A percentile compares a stretch with the other conserved stretches of the same genome.
These are phyloP conservation scores for Dactylella cylindrospora DNA, from an alignment of 2,329 filamentous ascomycete species.

Conservation along the genomic window DNA sequence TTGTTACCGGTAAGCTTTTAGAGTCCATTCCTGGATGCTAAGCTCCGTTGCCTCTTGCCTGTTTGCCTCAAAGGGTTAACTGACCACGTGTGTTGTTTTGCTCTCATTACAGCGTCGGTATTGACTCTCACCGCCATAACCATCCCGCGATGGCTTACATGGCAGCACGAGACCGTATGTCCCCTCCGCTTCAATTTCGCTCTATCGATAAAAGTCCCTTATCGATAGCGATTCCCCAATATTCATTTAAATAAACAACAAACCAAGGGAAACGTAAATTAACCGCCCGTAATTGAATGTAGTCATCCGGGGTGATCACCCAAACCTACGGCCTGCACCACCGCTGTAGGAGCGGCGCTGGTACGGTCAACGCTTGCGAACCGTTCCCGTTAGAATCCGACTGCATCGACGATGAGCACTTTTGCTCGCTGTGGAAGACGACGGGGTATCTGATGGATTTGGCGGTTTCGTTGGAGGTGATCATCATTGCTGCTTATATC, in stretches of 20 bases:
- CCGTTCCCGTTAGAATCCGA: constrained; percentile 69
- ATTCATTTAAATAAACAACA: constrained; percentile 44
- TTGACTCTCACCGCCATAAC: constrained; percentile 71
- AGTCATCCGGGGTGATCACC: constrained; percentile 56
- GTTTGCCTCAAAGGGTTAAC: constrained; percentile 12
- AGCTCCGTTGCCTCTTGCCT: constrained; percentile 8
- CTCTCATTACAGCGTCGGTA: constrained; percentile 61
- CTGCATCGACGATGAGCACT: constrained; percentile 68
- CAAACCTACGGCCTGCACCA: constrained; percentile 77
- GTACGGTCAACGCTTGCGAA: constrained; percentile 59
- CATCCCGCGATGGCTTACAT: constrained; percentile 71
- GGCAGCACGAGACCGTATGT: constrained; percentile 58
- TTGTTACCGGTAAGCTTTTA: constrained; percentile 54
- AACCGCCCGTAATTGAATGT: background rate
- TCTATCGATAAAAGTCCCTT: background rate
- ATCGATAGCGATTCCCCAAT: background rate
- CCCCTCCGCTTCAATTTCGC: constrained; percentile 55
- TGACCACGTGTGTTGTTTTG: constrained; percentile 10
- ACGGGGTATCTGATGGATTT: constrained; percentile 87
- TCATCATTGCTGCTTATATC: constrained; percentile 74
- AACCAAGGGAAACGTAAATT: constrained; percentile 45
- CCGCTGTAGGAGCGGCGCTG: constrained; percentile 71
- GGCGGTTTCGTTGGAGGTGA: constrained; percentile 76
- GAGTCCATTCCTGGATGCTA: constrained; percentile 22
- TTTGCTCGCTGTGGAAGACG: constrained; percentile 89